Conservation (phyloP, 192 early-diverging fungal species). For the Lobosporangium transversale region DNA sequence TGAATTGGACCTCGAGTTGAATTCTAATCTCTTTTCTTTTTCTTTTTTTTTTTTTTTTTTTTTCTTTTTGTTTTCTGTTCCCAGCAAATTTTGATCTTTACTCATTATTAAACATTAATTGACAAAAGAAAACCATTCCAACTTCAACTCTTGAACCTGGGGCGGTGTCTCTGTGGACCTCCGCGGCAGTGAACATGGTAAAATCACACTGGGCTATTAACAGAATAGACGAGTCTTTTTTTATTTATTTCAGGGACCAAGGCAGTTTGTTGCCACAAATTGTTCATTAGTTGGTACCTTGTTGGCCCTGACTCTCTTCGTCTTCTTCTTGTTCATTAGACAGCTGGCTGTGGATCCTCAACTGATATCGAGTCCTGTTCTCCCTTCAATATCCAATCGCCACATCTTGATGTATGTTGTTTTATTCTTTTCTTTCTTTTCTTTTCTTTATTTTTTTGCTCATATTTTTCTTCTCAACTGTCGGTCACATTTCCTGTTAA, state of each 20-base stretch:
- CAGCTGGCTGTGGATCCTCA: constrained; percentile 39
- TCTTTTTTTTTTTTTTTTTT: not conserved
- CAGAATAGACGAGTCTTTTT: not conserved
- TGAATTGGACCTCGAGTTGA: no score
- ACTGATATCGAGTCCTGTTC: constrained; percentile 34
- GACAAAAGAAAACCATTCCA: not conserved
- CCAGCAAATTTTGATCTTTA: no score
- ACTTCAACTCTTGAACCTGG: constrained; percentile 1
- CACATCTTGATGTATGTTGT: constrained; percentile 35
- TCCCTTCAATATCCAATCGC: constrained; percentile 29
- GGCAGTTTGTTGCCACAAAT: not conserved
- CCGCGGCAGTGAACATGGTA: constrained; percentile 37
- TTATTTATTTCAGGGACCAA: not conserved
- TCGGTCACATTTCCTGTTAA: no score
- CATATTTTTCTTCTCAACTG: not conserved
- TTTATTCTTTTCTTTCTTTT: not conserved
- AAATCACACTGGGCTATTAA: not conserved
- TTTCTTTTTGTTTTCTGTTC: not conserved
- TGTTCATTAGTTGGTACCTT: not conserved
- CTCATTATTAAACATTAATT: no score
- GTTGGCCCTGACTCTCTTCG: not conserved
- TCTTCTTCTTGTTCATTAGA: not conserved
- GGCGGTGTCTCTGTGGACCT: constrained; percentile 27
- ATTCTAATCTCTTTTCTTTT: no score
- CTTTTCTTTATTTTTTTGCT: constrained; percentile 4